phyloP scores from a whole-genome alignment of 495 filamentous ascomycete species.

The Penicillium bialowiezense region DNA sequence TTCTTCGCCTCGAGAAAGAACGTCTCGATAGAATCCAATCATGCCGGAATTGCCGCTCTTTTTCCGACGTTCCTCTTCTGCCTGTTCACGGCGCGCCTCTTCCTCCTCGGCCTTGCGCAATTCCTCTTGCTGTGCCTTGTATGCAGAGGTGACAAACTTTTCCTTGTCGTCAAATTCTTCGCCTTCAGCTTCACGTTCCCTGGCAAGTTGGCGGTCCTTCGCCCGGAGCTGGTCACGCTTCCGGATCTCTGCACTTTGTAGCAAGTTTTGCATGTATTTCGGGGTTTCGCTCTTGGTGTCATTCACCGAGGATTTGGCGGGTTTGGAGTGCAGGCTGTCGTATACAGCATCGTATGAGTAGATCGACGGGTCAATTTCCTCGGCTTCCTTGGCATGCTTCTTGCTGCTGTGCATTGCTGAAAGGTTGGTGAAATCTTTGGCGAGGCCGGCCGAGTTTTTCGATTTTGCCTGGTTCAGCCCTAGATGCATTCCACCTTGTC shows the following conservation, averaged over 20 bases:
- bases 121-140: slow-evolving; percentile 90
- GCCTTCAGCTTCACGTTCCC: slow-evolving; percentile 88
- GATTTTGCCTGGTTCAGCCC: slow-evolving; percentile 19
- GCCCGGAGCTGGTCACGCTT: slow-evolving; percentile 88
- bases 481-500: slow-evolving; percentile 16
- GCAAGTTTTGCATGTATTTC: slow-evolving; percentile 78
- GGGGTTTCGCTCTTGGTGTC: slow-evolving; percentile 45
- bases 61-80: slow-evolving; percentile 58
- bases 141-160: slow-evolving; percentile 94
- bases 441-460: slow-evolving; percentile 8
- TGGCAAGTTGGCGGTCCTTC: slow-evolving; percentile 79
- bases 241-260: slow-evolving; percentile 77
- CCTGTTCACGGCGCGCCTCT: slow-evolving; percentile 67
- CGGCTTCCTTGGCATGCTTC: slow-evolving; percentile 45
- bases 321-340: slow-evolving; percentile 48
- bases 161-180: slow-evolving; percentile 95
- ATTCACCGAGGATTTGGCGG: slow-evolving; percentile 23
- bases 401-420: slow-evolving; percentile 46
- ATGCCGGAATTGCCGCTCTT: slow-evolving; percentile 69
- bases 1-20: slow-evolving; percentile 75
- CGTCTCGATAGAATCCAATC: slow-evolving; percentile 80
- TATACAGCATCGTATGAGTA: slow-evolving; percentile 59
- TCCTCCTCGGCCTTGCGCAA: slow-evolving; percentile 74
- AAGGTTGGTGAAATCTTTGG: slow-evolving; percentile 45
- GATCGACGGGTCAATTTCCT: slow-evolving; percentile 49